Base-by-base conservation (phyloP, 2,329 filamentous ascomycete genomes). In the Dendryphion nanum region DNA sequence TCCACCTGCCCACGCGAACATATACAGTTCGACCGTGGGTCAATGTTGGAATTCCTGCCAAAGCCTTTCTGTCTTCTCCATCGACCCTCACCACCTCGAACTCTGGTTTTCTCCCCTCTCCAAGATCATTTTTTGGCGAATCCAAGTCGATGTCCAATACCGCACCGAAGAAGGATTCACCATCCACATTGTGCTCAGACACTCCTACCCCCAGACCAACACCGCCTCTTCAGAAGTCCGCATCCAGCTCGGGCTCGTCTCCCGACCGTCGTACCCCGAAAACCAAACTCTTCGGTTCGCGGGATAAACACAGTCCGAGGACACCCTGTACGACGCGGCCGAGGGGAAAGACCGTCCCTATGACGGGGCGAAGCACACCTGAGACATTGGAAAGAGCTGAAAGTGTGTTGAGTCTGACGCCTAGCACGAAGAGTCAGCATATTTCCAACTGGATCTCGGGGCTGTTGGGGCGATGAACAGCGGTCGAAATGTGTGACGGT, bases 371-470 rank as follows among this genome's bases (percentile, higher is more conserved):
- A 12, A 33, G 6, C 15, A 20, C 12, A 30, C 37, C 40, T 30
- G 10, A 19, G 24, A 31, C 18, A 23, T 35, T 14, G 48, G 33
- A 41, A 33, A 10, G 49, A 57, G 18, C 51, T 6, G 47, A 48
- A 5, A 57, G 51, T 33, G 37, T 49, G 15, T 12, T 53, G 4
- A 58, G 54, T 26, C 48, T 56, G 33, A 50, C 58, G 12, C 53
- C 53, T 2, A 56, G 50, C 26, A 44, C 50, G 33, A 42, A 42
- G n/a, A 48, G 53, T 2, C 61, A 55, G 45, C 56, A 62, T 13
- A 30, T 64, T n/a, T 42, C 57, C 5, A 53, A 28, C 17, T 63
- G 61, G 61, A 48, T 65, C 15, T 62, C 61, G 1, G 59, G 56
- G 2, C 37, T 65, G 14, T 29, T 64, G 20, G 59, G 60, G 3